A percentile compares a stretch with the other conserved stretches of the same genome.
Conservation (phyloP, 192 early-diverging fungal genomes). For the Spizellomyces punctatus region DNA sequence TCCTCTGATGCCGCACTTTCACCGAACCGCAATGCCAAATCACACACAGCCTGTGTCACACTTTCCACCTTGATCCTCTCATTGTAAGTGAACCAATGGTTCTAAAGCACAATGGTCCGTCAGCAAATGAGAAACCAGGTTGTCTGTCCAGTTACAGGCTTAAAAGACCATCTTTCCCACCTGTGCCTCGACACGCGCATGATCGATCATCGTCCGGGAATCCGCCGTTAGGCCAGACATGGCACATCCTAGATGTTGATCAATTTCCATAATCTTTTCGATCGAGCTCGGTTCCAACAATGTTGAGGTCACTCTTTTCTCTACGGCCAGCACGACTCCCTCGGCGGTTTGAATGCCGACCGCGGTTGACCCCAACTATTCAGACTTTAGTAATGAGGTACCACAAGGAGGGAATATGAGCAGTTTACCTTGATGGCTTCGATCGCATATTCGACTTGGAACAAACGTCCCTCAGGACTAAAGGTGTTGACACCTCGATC, state of each 20-base stretch:
- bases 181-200: conserved; percentile 93
- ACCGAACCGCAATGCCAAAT: conserved; percentile 95
- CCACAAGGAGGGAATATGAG: not conserved
- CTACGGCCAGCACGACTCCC: conserved; percentile 93
- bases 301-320: conserved; percentile 94
- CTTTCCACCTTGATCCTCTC: conserved; percentile 95
- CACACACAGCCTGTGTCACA: conserved; percentile 97
- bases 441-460: conserved; percentile 99
- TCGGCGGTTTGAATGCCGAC: conserved; percentile 96
- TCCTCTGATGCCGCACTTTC: conserved; percentile 96
- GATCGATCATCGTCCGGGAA: conserved; percentile 97
- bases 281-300: conserved; percentile 92
- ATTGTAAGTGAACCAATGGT: conserved; percentile 94
- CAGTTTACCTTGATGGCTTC: conserved; percentile 95
- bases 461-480: conserved; percentile 97
- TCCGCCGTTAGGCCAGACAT: conserved; percentile 97
- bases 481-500: conserved; percentile 99
- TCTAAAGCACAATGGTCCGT: conserved; percentile 45
- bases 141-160: not conserved
- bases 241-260: conserved; percentile 92
- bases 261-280: conserved; percentile 98
- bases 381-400: not conserved
- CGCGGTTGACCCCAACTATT: conserved; percentile 91
- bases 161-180: conserved; percentile 44
- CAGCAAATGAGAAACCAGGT: not conserved